These are phyloP conservation scores for Haematococcus lacustris DNA, from an alignment of 139 green algal genomes.

Conservation along the genomic window DNA sequence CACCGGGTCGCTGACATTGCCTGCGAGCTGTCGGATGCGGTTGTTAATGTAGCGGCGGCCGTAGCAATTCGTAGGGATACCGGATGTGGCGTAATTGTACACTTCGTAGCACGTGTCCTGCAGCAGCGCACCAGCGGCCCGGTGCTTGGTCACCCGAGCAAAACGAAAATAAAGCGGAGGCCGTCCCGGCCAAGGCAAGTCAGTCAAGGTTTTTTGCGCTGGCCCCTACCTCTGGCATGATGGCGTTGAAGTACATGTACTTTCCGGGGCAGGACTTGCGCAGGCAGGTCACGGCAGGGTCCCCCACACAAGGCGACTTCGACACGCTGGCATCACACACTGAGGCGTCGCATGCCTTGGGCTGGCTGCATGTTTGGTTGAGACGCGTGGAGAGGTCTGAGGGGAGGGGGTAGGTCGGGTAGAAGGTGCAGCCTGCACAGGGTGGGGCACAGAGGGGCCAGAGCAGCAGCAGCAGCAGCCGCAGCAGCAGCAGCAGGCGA, in stretches of 20 bases:
- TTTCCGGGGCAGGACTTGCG: constrained; percentile 16
- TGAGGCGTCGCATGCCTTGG: constrained; percentile 1
- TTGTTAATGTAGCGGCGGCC: constrained; percentile 27
- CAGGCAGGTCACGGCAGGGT: constrained; percentile 11
- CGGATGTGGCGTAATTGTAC: constrained; percentile 13
- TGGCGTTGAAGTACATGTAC: constrained; percentile 28
- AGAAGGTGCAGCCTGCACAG: constrained; percentile 33
- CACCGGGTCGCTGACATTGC: neutral
- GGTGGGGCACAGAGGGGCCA: too few relatives aligned
- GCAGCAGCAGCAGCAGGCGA: too few relatives aligned
- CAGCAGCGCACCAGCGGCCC: too few relatives aligned
- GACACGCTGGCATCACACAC: constrained; percentile 7
- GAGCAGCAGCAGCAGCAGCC: too few relatives aligned
- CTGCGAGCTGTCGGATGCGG: constrained; percentile 3
- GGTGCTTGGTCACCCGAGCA: too few relatives aligned
- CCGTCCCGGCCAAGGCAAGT: too few relatives aligned
- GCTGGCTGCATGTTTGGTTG: neutral
- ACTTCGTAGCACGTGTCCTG: constrained; percentile 2
- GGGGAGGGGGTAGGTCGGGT: constrained; percentile 7
- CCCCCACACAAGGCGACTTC: constrained; percentile 21
- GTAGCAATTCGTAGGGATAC: constrained; percentile 25
- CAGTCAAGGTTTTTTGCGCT: too few relatives aligned
- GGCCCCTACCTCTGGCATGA: too few relatives aligned
- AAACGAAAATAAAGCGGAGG: too few relatives aligned
- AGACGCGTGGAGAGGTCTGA: constrained; percentile 13